Conservation (phyloP, 139 green algal genomes). For the Tetradesmus lagerheimii region DNA sequence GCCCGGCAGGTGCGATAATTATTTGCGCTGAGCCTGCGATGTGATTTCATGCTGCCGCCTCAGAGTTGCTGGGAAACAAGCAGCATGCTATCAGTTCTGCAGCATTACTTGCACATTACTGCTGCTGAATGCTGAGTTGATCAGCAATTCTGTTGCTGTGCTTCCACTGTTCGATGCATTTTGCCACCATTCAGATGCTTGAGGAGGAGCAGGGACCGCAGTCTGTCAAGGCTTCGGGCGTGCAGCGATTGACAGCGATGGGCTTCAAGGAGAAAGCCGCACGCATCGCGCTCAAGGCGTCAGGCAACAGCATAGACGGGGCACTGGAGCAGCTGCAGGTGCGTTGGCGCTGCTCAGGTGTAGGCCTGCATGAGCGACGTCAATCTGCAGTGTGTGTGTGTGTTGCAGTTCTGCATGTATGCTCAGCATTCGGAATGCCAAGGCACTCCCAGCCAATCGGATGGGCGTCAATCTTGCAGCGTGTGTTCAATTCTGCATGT, state of each 20-base stretch:
- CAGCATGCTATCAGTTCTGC: too few species aligned
- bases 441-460: too few species aligned
- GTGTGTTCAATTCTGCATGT: not conserved
- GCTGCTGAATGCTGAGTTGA: not conserved
- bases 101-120: too few species aligned
- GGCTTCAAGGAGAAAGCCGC: slow-evolving; percentile 49
- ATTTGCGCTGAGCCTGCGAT: too few species aligned
- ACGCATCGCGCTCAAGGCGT: slow-evolving; percentile 23
- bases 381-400: not conserved
- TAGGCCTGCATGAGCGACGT: not conserved
- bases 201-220: slow-evolving; percentile 41
- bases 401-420: too few species aligned
- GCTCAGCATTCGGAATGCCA: too few species aligned
- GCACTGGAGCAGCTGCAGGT: slow-evolving; percentile 38
- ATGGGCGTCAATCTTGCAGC: not conserved
- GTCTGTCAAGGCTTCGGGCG: not conserved
- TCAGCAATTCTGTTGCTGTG: not conserved
- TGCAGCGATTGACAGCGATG: not conserved
- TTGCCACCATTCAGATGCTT: slow-evolving; percentile 30
- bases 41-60: too few species aligned
- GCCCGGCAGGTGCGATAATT: too few species aligned
- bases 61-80: too few species aligned
- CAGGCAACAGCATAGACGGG: not conserved
- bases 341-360: not conserved
- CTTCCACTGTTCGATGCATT: not conserved